Base-by-base conservation (phyloP, 129 eudicot species). In the Sambucus nigra region DNA sequence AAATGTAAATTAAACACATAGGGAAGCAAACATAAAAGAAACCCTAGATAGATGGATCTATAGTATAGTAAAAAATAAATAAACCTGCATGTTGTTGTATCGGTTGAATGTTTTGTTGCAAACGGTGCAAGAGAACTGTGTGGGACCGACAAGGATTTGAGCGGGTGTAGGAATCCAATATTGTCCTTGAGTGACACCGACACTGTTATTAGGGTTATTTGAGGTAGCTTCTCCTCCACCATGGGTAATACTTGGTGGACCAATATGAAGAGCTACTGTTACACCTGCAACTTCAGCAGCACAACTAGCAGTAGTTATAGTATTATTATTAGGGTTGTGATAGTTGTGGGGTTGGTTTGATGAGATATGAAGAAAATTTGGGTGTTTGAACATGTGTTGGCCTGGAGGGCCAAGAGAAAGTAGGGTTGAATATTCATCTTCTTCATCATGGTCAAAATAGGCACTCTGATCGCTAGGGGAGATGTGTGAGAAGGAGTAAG, bases 111-210 rank as follows among this genome's bases (percentile, higher is more conserved):
- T 79, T 55, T 82, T 87, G 64, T 55, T 60, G 74, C 96, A 87
- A 38, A 87, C 94, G 26, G 87, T 62, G 77, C 96, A 87, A 69
- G 94, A 74, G 55, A 80, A 87, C 28, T 87, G 96, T 25, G 96
- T 83, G 9, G 96, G 94, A 19, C 96, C 96, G 24, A 87, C 86
- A 47, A 87, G 76, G 73, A 87, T 83, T 55, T 87, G 96, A 23
- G 80, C 88, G 4, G 94, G 72, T 2, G 96, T 73, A 0, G 96
- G 96, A 68, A 87, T 83, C 96, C 96, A 87, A 28, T 80, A 87
- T 40, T 74, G 77, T 19, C 74, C 76, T 14, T 78, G 62, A 24
- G 54, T 18, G 35, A 11, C 25, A 4, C 51, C 29, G 14, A 13
- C 66, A 26, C 7, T 47, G 15, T 20, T 32, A 47, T 32, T 73